Evolutionary conservation across 768 basidiomycete species (phyloP).

Genomic region (Coprinopsis strossmayeri): DNA sequence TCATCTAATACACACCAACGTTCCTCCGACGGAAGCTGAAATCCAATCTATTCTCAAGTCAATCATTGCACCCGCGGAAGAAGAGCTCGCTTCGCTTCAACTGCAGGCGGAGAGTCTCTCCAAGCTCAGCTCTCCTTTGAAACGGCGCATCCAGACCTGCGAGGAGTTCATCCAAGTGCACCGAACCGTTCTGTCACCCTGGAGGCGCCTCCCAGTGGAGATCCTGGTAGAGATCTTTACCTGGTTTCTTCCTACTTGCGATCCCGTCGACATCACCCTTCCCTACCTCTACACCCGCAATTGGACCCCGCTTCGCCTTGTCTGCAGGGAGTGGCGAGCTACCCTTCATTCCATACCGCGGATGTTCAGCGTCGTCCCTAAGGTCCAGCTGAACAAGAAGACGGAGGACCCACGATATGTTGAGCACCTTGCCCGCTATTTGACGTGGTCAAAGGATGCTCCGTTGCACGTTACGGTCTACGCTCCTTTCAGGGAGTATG

Average conservation of each 20-base stretch:
- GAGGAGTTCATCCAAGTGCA: background rate
- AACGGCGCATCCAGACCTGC: background rate
- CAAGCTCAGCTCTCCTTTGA: background rate
- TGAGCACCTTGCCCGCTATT: background rate
- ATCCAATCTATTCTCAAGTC: background rate
- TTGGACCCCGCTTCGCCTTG: background rate
- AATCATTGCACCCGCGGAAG: conserved; percentile 1
- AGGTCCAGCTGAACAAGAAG: background rate
- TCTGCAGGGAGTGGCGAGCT: conserved; percentile 1
- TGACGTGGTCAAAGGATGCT: background rate
- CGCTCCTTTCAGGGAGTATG: conserved; percentile 7
- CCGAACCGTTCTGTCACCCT: background rate
- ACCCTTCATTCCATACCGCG: background rate
- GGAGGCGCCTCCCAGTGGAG: background rate
- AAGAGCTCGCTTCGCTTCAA: background rate
- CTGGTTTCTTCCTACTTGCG: background rate
- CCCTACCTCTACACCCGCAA: background rate
- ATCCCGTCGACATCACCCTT: background rate
- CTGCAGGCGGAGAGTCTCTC: background rate
- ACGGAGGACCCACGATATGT: background rate
- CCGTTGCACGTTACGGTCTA: background rate
- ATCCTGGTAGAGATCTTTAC: conserved; percentile 4
- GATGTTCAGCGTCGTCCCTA: conserved; percentile 7
- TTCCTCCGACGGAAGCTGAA: conserved; percentile 1
- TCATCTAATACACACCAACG: background rate